Evolutionary conservation across 768 basidiomycete genomes (phyloP), one percentile per base, ranked within the genome.

Genomic region (Asterophora lycoperdoides): DNA sequence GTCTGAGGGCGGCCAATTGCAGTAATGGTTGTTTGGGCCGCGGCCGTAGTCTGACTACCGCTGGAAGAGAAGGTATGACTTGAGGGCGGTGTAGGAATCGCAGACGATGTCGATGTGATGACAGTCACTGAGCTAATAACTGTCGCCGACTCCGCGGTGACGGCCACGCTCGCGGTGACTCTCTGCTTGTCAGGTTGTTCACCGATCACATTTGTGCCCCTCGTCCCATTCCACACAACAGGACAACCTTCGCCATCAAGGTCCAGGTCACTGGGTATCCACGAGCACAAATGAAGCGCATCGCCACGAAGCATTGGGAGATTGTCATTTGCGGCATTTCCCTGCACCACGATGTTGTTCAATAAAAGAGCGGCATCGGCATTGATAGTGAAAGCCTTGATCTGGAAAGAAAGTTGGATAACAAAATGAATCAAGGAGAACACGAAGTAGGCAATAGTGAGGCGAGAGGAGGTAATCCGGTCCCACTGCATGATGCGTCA

Each of bases 401-500:
- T 76, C 67, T 90, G 88, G 39, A 91, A 71, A 20, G 76, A 70
- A 54, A 89, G 71, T 64, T 89, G 88, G 50, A 87, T 62, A 48
- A 76, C 55, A 56, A 83, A 87, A 61, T 89, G 84, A 38, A 79
- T 41, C 44, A 84, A 48, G 17, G 87, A 83, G 62, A 89, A 85
- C 37, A 73, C 46, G 60, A 87, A 79, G 64, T 88, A 91, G 58
- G 79, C 58, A 52, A 74, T 68, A 15, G 87, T 83, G 45, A 85
- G 70, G 32, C 74, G 75, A 41, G 86, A 85, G 59, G 82, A 79
- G 17, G 84, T 83, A 57, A 89, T 69, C 48, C 85, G 78, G 48
- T 79, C 73, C 82, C 83, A 85, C 86, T 89, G 59, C 36, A 45
- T 35, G 18, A 45, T 49, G 41, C 30, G 23, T 44, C 38, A 46